A percentile compares a stretch with the other conserved stretches of the same genome.
phyloP scores from a whole-genome alignment of 78 protist species.

The Dictyostelium firmibasis region DNA sequence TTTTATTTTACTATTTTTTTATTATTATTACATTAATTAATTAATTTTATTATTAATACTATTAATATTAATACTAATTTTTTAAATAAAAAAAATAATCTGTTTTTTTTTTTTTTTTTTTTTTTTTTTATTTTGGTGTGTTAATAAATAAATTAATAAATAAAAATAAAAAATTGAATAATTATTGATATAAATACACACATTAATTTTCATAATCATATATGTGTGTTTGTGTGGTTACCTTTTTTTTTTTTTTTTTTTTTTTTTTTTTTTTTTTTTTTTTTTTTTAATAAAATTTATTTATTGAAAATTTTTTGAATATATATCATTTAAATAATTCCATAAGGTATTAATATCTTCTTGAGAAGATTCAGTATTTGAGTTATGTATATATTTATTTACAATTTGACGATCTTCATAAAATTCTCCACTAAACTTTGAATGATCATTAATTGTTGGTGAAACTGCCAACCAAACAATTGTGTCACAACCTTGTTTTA shows the following conservation, averaged over 20 bases:
- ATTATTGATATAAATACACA: no score
- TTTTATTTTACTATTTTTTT: neutral
- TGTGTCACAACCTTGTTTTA: conserved; percentile 59
- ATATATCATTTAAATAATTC: conserved; percentile 10
- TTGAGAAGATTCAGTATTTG: conserved; percentile 18
- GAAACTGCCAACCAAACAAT: conserved; percentile 48
- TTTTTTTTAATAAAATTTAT: no score
- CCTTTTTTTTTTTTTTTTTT: no score
- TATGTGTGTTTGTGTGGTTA: neutral
- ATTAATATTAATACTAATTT: no score
- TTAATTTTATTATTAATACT: no score
- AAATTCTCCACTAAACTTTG: conserved; percentile 8
- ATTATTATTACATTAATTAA: neutral
- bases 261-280: no score
- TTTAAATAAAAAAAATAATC: neutral
- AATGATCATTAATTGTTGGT: conserved; percentile 20
- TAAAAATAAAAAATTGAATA: no score
- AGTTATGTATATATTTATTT: conserved; percentile 3
- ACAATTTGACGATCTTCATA: conserved; percentile 47
- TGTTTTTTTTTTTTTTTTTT: neutral
- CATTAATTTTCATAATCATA: no score
- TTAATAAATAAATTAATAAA: no score
- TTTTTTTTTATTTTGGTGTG: neutral
- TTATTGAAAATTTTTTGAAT: no score
- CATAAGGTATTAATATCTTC: conserved; percentile 31